Evolutionary conservation across 2,329 filamentous ascomycete genomes (phyloP), one percentile per base, ranked within the genome.

Genomic region (Colletotrichum sp.): DNA sequence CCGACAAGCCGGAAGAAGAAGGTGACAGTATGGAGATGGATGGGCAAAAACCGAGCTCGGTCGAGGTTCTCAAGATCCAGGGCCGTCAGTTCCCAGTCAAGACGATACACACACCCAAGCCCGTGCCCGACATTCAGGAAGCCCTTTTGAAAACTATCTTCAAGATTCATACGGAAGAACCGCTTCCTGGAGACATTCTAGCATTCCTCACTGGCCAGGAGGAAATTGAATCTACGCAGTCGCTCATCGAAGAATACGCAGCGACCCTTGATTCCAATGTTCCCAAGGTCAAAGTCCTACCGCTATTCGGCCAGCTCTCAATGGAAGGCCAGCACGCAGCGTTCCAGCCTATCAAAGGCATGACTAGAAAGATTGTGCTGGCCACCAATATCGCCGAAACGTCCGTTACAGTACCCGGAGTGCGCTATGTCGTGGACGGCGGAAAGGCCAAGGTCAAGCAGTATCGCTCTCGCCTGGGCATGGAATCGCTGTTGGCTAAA

Each of bases 381-480:
- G 94, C 96, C 0, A 99, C 97, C 16, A 99, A 99, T 81, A 99
- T 99, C 80, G 97, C 97, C n/a, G 97, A 99, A 84, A 99, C 97
- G 0, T 99, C 97, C 2, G 94, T 99, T 75, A 99, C 97, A 0
- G 96, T 99, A 0, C 94, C 96, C 0, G 97, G 97, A 3, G 96
- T 99, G 8, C 92, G 95, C 6, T 97, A 94, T 79, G 96, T 99
- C 12, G 90, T 99, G 24, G 97, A 99, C 82, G 94, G 94, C 71
- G 97, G 97, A 61, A 98, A 98, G 81, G 95, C 94, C 10, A 99
- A 99, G 83, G 91, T 98, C 78, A 98, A 98, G 85, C 94, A 98
- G 78, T 99, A 96, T 82, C 93, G 96, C 16, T 92, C 94, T 18
- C 91, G 93, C 1, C 89, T 99, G 0, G 96, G 96, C 7, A 93